Percentiles rank a stretch among this genome's conserved stretches.
Conservation (phyloP, 257 asterid species). For the Schizonepeta tenuifolia region DNA sequence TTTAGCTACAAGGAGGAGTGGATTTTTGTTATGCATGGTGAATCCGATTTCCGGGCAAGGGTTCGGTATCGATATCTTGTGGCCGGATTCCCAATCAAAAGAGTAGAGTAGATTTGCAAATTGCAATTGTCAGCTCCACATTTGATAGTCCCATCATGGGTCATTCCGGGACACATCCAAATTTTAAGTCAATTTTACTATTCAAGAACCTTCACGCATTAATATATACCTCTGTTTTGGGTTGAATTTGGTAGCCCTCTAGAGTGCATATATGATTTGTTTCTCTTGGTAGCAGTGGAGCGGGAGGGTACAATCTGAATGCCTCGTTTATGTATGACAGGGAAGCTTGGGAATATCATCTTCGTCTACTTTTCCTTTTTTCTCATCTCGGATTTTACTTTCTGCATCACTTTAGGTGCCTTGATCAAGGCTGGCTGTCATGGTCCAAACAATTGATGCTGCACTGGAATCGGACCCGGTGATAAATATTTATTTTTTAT, state of each 20-base stretch:
- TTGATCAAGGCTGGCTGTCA: conserved; percentile 31
- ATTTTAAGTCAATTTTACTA: too few species aligned
- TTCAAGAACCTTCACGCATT: too few species aligned
- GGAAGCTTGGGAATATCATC: conserved; percentile 23
- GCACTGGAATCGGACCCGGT: conserved; percentile 30
- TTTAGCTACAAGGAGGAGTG: too few species aligned
- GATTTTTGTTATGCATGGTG: too few species aligned
- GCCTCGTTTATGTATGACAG: conserved; percentile 19
- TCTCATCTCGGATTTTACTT: conserved; percentile 20
- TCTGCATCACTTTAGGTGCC: conserved; percentile 12
- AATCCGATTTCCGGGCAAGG: too few species aligned
- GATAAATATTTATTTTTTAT: background rate
- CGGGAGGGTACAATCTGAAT: conserved; percentile 32
- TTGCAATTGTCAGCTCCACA: too few species aligned
- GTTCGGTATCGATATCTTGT: too few species aligned
- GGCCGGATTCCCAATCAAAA: too few species aligned
- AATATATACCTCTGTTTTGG: conserved; percentile 5
- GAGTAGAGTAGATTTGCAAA: too few species aligned
- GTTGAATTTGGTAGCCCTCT: conserved; percentile 29
- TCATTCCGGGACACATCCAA: too few species aligned
- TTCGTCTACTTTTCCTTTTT: conserved; percentile 22
- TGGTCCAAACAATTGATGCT: conserved; percentile 16
- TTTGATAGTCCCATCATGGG: too few species aligned
- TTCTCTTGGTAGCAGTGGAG: conserved; percentile 29
- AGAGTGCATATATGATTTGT: conserved; percentile 19